phyloP scores from a whole-genome alignment of 2,329 filamentous ascomycete species.

The Bretziella fagacearum region DNA sequence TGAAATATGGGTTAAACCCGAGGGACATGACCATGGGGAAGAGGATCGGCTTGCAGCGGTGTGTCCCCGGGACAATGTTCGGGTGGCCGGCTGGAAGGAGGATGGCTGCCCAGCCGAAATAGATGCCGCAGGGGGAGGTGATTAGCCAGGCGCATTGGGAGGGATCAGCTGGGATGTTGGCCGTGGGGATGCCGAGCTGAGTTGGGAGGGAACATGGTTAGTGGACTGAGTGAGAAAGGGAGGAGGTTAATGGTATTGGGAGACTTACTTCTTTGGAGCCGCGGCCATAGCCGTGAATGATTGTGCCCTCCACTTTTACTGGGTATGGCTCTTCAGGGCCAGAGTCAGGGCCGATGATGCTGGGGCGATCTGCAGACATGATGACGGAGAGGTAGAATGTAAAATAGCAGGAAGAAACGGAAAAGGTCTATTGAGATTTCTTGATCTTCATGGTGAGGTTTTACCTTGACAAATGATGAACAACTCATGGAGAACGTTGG shows the following conservation, averaged over 20 bases:
- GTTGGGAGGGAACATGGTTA: neutral
- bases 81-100: conserved; percentile 36
- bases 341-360: conserved; percentile 52
- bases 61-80: conserved; percentile 21
- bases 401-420: too few species aligned
- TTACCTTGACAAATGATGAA: too few species aligned
- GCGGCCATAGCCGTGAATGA: conserved; percentile 84
- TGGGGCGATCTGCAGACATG: conserved; percentile 34
- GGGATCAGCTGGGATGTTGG: conserved; percentile 67
- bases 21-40: conserved; percentile 88
- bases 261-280: conserved; percentile 69
- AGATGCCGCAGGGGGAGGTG: conserved; percentile 60
- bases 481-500: too few species aligned
- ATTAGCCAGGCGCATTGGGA: conserved; percentile 42
- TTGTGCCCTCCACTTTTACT: conserved; percentile 64
- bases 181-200: conserved; percentile 87
- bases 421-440: too few species aligned
- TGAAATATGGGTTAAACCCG: conserved; percentile 96
- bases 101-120: conserved; percentile 81
- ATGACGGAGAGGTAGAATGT: too few species aligned
- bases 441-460: too few species aligned
- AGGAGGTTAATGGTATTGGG: neutral
- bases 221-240: neutral
- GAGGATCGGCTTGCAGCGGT: conserved; percentile 24
- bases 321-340: conserved; percentile 70